Conservation (phyloP, 768 basidiomycete species). For the Phylloporus sp. region DNA sequence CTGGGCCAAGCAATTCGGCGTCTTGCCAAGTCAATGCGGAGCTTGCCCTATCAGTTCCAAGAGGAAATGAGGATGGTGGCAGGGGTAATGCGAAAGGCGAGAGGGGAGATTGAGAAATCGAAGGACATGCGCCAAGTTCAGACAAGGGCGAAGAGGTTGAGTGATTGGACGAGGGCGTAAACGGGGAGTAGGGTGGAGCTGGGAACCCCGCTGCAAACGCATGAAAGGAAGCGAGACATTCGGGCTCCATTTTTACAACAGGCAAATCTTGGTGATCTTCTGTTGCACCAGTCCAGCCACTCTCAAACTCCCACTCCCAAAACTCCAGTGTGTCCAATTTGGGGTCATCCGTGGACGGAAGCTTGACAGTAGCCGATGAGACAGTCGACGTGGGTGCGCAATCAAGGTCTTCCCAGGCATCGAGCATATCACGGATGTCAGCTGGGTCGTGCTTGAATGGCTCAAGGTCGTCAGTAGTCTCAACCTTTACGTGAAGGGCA, state of each 20-base stretch:
- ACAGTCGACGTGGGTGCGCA: constrained; percentile 24
- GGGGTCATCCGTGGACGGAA: constrained; percentile 34
- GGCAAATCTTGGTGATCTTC: constrained; percentile 21
- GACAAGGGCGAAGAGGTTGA: constrained; percentile 20
- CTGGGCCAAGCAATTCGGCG: constrained; percentile 44
- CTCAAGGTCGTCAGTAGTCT: constrained; percentile 25
- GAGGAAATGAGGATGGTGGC: constrained; percentile 9
- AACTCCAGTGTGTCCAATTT: constrained; percentile 42
- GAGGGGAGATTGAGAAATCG: constrained; percentile 9
- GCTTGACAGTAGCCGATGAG: constrained; percentile 28
- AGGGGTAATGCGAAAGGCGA: constrained; percentile 11
- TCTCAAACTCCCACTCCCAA: constrained; percentile 36
- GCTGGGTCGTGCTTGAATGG: constrained; percentile 55
- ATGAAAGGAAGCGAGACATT: constrained; percentile 12
- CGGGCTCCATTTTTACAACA: constrained; percentile 39
- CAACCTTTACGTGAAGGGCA: constrained; percentile 16
- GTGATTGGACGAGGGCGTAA: constrained; percentile 12
- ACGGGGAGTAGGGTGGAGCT: constrained; percentile 19
- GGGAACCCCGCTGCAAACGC: constrained; percentile 7
- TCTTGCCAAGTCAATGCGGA: constrained; percentile 39
- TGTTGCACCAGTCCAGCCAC: constrained; percentile 18
- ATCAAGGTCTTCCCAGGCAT: constrained; percentile 69
- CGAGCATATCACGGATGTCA: constrained; percentile 62
- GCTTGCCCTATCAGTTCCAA: constrained; percentile 6
- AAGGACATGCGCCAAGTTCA: constrained; percentile 15